Evolutionary conservation across 441 rosid genomes (phyloP), one percentile per base, ranked within the genome.

Genomic region (Adansonia madagascariensis): DNA sequence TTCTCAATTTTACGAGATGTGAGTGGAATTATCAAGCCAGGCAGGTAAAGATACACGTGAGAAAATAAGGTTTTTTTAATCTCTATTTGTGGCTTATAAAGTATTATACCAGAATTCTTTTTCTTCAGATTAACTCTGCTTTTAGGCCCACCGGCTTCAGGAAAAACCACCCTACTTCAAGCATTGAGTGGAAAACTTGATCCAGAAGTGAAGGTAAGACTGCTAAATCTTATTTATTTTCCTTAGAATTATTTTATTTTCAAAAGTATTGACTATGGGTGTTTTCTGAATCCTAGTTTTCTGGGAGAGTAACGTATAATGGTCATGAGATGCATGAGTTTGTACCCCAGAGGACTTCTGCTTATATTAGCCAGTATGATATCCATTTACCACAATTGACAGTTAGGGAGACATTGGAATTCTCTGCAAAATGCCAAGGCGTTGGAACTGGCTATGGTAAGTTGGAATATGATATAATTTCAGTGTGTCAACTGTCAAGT

Each of bases 381-480:
- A 84, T 90, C 27, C 94, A 90, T 12, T 77, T 90, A 3, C 91
- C 89, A 52, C 89, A 90, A 78, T 75, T 90, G 94, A 90, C 94
- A 12, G 94, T 90, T 7, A 86, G 92, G 75, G 94, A 90, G 79
- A 90, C 94, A 1, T 70, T 88, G 55, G 87, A 86, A 71, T 90
- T 90, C 80, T 87, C 94, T 4, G 91, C 91, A 10, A 80, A 89
- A 79, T 90, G 94, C 70, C 94, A 90, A 75, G 94, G 94, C 20
- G 89, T 89, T 2, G 92, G 94, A n/a, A 76, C 88, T 2, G 87
- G 90, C 27, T 80, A 84, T 27, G 92, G 94, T 89, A 17, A 80
- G 91, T 81, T 18, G 18, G 31, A 35, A 47, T 8, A 35, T 39
- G 1, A 5, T 22, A 56, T 22, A 71, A 52, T 75, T 44, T 27